Conservation (phyloP, 2,329 filamentous ascomycete species). For the Apiospora arundinis region DNA sequence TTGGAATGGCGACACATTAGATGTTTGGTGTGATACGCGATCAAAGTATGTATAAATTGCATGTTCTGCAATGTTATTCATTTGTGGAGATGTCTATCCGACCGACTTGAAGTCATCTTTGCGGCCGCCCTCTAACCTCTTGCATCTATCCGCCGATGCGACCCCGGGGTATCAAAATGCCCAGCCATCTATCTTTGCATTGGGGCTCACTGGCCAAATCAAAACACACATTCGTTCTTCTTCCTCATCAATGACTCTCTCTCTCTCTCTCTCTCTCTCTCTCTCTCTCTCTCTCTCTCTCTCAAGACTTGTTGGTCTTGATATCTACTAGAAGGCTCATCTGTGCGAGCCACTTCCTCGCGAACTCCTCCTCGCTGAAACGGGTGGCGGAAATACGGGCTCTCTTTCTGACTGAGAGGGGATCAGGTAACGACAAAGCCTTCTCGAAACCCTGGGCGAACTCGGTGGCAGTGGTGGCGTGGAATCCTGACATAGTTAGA, state of each 20-base stretch:
- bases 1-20: background rate
- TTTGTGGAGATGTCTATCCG: background rate
- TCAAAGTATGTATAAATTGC: background rate
- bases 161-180: conserved; percentile 19
- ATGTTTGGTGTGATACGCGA: background rate
- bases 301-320: conserved; percentile 15
- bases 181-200: conserved; percentile 18
- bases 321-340: conserved; percentile 71
- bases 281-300: background rate
- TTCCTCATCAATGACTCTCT: no score
- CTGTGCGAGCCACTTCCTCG: conserved; percentile 76
- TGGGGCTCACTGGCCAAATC: conserved; percentile 8
- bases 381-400: conserved; percentile 80
- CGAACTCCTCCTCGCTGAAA: conserved; percentile 90
- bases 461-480: conserved; percentile 77
- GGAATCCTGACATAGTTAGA: conserved; percentile 68
- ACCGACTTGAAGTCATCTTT: background rate
- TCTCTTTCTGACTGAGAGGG: conserved; percentile 74
- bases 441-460: conserved; percentile 83
- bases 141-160: conserved; percentile 16
- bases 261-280: background rate
- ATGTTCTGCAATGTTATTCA: background rate
- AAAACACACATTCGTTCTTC: background rate
- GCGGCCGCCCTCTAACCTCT: conserved; percentile 1
- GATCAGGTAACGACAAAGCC: conserved; percentile 75